Base-by-base conservation (phyloP, 768 basidiomycete genomes). In the Boletus bicolor region DNA sequence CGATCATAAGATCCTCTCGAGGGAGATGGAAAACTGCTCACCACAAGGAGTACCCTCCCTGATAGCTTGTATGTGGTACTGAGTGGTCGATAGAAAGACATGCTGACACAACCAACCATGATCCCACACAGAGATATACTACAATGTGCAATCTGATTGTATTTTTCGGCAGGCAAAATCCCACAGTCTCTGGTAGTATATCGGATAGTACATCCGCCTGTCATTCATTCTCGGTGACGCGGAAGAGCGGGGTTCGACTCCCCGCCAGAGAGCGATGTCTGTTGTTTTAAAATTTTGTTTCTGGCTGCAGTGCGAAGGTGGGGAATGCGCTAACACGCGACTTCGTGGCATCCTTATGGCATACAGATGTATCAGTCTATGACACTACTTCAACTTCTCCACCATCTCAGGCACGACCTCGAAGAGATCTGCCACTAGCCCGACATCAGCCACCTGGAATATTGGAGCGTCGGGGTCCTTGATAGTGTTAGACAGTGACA, bases 381-480 rank as follows among this genome's bases (percentile, higher is more conserved):
- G 46, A 56, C 54, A 71, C 63, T 73, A 69, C 75, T 95, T 87
- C 55, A 98, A 71, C 75, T 97, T 94, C 74, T 93, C 82, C 35
- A 89, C 83, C 51, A 99, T 73, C 74, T 97, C 85, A 0, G 97
- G 97, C 4, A 98, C 94, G 39, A 79, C 92, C 32, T 95, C 87
- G 65, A 88, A 99, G 44, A 98, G 77, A 70, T 99, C 97, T 37
- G 86, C 96, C 5, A 97, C 93, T 15, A 99, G 83, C 0, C 96
- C 96, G 14, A 88, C 82, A 72, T 99, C 97, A 17, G 97, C 97
- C 3, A 99, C 90, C 73, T 98, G 96, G 84, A 98, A 98, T 67
- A 99, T 99, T 1, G 97, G 97, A 9, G 97, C 97, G 65, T 99
- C 97, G 41, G 93, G 82, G 68, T 98, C 96, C 92, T 95, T 63